Evolutionary conservation across 768 basidiomycete species (phyloP).

Genomic region (Trametes sanguinea): DNA sequence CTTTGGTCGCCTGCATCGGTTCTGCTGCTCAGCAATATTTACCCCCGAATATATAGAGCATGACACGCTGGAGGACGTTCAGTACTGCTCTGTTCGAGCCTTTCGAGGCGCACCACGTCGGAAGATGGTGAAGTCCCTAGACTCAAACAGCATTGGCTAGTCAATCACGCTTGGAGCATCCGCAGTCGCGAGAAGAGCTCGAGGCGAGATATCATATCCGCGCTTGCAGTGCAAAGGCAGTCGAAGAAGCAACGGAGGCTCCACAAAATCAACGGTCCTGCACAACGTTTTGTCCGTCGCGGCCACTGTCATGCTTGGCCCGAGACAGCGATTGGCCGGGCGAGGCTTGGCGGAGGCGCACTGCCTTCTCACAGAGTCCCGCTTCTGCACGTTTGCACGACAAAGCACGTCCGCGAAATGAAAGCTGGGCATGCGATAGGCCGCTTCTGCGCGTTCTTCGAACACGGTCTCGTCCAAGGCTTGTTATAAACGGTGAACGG

Average conservation of each 20-base stretch:
- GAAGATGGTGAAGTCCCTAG: too few species aligned
- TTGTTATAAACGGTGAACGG: conserved; percentile 1
- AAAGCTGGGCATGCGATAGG: conserved; percentile 10
- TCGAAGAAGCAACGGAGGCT: conserved; percentile 9
- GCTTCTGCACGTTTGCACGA: background rate
- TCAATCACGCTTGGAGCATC: background rate
- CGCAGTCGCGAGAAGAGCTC: background rate
- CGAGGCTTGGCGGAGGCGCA: conserved; percentile 18
- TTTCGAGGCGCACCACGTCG: too few species aligned
- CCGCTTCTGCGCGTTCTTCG: background rate
- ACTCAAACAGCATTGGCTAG: too few species aligned
- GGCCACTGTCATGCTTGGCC: conserved; percentile 15
- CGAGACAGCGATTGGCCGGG: conserved; percentile 14
- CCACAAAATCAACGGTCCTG: conserved; percentile 3
- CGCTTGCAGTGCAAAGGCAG: background rate
- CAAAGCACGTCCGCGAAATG: background rate
- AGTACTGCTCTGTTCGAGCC: too few species aligned
- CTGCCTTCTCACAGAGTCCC: background rate
- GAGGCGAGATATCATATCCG: conserved; percentile 16
- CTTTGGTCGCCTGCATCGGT: too few species aligned
- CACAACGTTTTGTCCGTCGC: background rate
- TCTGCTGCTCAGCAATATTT: too few species aligned
- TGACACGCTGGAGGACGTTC: too few species aligned
- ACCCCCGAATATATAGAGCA: too few species aligned
- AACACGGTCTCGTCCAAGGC: conserved; percentile 6